These are phyloP conservation scores for Microcos paniculata DNA, from an alignment of 345 rosid species.

Conservation along the genomic window DNA sequence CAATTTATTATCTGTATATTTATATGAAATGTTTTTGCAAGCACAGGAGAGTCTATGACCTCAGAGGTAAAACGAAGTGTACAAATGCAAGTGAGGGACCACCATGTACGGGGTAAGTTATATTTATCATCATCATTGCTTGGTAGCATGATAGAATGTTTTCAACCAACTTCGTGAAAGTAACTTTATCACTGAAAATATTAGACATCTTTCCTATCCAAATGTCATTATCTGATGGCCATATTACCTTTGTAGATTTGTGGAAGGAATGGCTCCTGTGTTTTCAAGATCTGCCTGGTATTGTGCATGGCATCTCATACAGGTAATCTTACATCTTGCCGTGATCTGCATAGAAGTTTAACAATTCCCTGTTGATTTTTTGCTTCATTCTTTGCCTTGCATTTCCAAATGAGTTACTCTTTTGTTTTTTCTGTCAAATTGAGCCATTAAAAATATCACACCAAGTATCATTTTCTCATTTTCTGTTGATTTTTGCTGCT, in stretches of 20 bases:
- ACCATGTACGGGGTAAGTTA: slow-evolving; percentile 89
- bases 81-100: slow-evolving; percentile 86
- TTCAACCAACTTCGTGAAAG: background rate
- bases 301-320: slow-evolving; percentile 99
- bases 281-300: slow-evolving; percentile 98
- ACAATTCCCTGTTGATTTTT: background rate
- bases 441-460: background rate
- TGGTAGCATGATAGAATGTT: background rate
- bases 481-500: background rate
- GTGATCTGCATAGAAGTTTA: background rate
- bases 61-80: slow-evolving; percentile 84
- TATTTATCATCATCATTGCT: slow-evolving; percentile 1
- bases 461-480: background rate
- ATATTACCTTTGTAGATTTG: slow-evolving; percentile 55
- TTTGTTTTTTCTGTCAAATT: background rate
- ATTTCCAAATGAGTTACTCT: background rate
- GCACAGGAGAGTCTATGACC: slow-evolving; percentile 81
- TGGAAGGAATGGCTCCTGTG: slow-evolving; percentile 99
- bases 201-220: slow-evolving; percentile 9
- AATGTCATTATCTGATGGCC: background rate
- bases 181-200: background rate
- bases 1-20: slow-evolving; percentile 12
- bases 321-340: slow-evolving; percentile 42
- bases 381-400: background rate
- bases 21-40: slow-evolving; percentile 16